A percentile compares a stretch with the other conserved stretches of the same genome.
Conservation (phyloP, 164 flowering plant genomes). For the Euptelea pleiosperma region DNA sequence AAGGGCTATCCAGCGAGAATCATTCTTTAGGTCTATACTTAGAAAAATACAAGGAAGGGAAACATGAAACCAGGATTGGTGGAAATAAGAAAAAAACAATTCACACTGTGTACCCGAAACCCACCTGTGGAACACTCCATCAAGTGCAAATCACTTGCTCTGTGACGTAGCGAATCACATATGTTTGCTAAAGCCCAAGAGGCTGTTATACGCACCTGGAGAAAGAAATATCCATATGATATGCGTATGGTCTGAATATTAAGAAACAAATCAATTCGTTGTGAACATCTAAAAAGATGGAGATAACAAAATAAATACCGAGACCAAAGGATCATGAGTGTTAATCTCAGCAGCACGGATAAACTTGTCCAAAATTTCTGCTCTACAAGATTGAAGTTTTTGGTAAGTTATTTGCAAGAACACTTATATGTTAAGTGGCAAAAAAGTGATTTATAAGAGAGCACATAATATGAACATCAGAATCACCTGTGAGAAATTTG, state of each 20-base stretch:
- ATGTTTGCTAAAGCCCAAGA: slow-evolving; percentile 96
- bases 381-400: slow-evolving; percentile 38
- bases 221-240: slow-evolving; percentile 8
- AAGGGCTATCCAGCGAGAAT: slow-evolving; percentile 24
- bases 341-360: slow-evolving; percentile 58
- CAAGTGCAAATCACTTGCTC: slow-evolving; percentile 24
- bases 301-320: slow-evolving; percentile 37
- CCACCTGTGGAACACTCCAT: slow-evolving; percentile 30
- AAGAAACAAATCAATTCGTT: slow-evolving; percentile 1
- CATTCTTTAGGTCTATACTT: slow-evolving; percentile 26
- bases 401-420: slow-evolving; percentile 5
- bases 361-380: slow-evolving; percentile 61
- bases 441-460: background rate
- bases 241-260: background rate
- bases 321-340: slow-evolving; percentile 47
- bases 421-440: background rate
- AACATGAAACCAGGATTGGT: background rate
- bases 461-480: background rate
- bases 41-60: slow-evolving; percentile 3
- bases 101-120: background rate
- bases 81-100: background rate
- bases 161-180: slow-evolving; percentile 69
- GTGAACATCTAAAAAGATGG: background rate
- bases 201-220: slow-evolving; percentile 82
- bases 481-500: slow-evolving; percentile 60